Evolutionary conservation across 768 basidiomycete genomes (phyloP), one percentile per base, ranked within the genome.

Genomic region (Rhodotorula graminis): DNA sequence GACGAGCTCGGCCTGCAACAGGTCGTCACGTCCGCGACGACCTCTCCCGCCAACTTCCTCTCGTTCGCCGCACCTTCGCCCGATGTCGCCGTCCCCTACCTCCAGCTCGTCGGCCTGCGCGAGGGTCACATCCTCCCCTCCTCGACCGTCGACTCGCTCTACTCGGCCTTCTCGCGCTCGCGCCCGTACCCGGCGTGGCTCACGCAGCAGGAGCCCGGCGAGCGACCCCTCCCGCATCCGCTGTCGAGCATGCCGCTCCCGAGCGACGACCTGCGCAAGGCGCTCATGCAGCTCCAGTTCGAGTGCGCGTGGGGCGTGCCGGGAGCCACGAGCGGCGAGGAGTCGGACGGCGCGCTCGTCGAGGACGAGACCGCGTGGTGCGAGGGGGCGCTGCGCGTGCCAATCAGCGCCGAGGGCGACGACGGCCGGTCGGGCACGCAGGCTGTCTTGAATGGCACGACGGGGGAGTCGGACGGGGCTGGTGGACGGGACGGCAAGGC

Each of bases 31-130:
- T 5, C 53, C 25, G 23, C 33, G n/a, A n/a, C 52, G 90, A 93
- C 14, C 80, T 94, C 96, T 80, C 84, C 83, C 1, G 85, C 86
- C 37, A 84, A 94, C 63, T 79, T 81, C 27, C 95, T 95, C 80
- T 76, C 83, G 65, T 84, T 89, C 67, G 87, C 88, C 79, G 82
- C 84, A 37, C 76, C 85, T 14, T 72, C 81, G 29, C 81, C 88
- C 52, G 87, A 27, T 2, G 19, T 68, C 57, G 65, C 88, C 31
- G 84, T 83, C 25, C 87, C 88, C 15, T 93, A 90, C 81, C 86
- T 95, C 46, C 84, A 88, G 80, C 83, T 83, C 37, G 76, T 92
- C 62, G 87, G 87, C 72, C 81, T 83, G 31, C 82, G 82, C 7
- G 88, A 90, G 79, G 87, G 88, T 8, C 83, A 82, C 69, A 70